These are phyloP conservation scores for Pyrus communis DNA, from an alignment of 306 rosid species.

Conservation along the genomic window DNA sequence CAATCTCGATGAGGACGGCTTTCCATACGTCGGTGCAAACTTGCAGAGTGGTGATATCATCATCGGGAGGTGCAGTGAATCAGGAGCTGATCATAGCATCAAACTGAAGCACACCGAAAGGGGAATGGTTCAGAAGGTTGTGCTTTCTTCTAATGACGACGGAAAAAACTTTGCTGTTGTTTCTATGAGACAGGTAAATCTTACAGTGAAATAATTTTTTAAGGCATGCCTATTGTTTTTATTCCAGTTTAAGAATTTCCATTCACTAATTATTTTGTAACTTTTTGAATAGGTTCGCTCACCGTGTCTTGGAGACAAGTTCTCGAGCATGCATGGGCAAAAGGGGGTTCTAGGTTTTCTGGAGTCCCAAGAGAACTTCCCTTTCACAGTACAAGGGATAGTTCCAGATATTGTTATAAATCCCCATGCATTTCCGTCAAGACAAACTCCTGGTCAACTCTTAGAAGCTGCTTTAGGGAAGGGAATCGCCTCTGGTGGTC, in stretches of 20 bases:
- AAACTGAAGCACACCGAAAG: conserved; percentile 88
- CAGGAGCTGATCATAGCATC: conserved; percentile 81
- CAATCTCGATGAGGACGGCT: conserved; percentile 91
- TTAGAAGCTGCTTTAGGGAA: conserved; percentile 94
- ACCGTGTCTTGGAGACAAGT: conserved; percentile 94
- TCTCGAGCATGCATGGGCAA: conserved; percentile 99
- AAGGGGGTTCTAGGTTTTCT: conserved; percentile 93
- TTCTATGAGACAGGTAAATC: conserved; percentile 73
- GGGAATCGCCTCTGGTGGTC: conserved; percentile 78
- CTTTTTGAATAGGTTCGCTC: conserved; percentile 61
- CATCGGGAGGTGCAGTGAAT: conserved; percentile 80
- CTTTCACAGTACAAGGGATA: conserved; percentile 82
- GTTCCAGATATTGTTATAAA: conserved; percentile 96
- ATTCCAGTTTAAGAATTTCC: neutral
- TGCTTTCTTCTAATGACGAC: conserved; percentile 86
- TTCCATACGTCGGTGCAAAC: conserved; percentile 81
- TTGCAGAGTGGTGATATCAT: conserved; percentile 87
- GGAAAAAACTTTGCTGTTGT: conserved; percentile 91
- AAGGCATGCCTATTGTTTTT: neutral
- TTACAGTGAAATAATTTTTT: neutral
- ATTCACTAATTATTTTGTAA: neutral
- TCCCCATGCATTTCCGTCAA: conserved; percentile 95
- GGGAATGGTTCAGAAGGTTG: conserved; percentile 91
- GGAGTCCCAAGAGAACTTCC: conserved; percentile 91
- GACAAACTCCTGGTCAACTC: conserved; percentile 98